Percentiles rank a stretch among this genome's conserved stretches.
Evolutionary conservation across 495 filamentous ascomycete genomes (phyloP).

Genomic region (Geopyxis carbonaria): DNA sequence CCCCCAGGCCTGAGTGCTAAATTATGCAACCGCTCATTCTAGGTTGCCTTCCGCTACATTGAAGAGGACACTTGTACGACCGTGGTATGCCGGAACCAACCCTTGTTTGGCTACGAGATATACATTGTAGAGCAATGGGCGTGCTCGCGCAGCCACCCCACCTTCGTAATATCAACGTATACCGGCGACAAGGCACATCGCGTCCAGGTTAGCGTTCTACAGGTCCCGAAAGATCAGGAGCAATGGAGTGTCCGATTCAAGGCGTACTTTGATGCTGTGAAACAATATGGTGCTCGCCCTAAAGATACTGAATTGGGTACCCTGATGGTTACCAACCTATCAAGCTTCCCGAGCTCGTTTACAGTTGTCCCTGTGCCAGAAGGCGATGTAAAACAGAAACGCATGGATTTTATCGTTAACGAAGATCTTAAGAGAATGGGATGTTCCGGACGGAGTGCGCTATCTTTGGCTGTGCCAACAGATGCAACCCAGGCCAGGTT

Average conservation of each 20-base stretch:
- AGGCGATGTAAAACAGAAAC: constrained; percentile 65
- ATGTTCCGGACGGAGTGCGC: constrained; percentile 73
- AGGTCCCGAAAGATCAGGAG: constrained; percentile 63
- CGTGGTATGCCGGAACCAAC: constrained; percentile 50
- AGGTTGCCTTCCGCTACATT: constrained; percentile 41
- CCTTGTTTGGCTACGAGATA: constrained; percentile 70
- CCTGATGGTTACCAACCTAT: constrained; percentile 86
- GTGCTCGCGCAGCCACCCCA: constrained; percentile 76
- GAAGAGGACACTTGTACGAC: constrained; percentile 68
- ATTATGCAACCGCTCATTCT: constrained; percentile 2
- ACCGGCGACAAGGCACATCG: constrained; percentile 70
- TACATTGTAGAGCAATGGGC: constrained; percentile 98
- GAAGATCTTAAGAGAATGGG: constrained; percentile 84
- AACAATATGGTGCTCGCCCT: constrained; percentile 62
- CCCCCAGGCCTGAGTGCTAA: too few relatives aligned
- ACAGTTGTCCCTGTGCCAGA: constrained; percentile 78
- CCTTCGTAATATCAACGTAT: constrained; percentile 82
- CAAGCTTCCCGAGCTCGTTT: constrained; percentile 70
- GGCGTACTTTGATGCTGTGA: constrained; percentile 73
- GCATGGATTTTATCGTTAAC: constrained; percentile 81
- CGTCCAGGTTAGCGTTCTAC: constrained; percentile 63
- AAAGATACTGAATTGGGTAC: constrained; percentile 71
- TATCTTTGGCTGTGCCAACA: constrained; percentile 59
- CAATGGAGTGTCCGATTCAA: constrained; percentile 62
- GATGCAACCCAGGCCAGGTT: constrained; percentile 81